Percentiles rank a stretch among this genome's conserved stretches.
Evolutionary conservation across 1,139 yeast genomes (phyloP).

Genomic region (Sugiyamaella japonica): DNA sequence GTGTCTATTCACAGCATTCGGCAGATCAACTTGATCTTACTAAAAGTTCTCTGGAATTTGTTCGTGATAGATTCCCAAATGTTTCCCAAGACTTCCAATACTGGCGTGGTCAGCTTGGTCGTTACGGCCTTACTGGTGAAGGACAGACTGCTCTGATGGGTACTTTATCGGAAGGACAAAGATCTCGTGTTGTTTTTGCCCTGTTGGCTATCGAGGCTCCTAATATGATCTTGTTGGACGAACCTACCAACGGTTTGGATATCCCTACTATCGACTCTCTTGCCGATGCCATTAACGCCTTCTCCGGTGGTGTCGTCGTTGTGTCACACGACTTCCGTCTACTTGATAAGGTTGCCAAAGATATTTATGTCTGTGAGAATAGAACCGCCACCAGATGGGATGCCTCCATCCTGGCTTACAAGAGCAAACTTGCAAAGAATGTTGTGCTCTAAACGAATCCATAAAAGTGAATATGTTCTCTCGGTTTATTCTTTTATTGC

Average conservation of each 20-base stretch:
- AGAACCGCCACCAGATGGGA: constrained; percentile 97
- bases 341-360: constrained; percentile 95
- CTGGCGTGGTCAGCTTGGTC: constrained; percentile 98
- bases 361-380: constrained; percentile 92
- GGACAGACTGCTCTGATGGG: constrained; percentile 99
- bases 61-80: constrained; percentile 85
- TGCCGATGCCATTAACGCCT: constrained; percentile 92
- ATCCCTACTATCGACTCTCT: constrained; percentile 96
- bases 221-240: constrained; percentile 91
- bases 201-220: constrained; percentile 93
- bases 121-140: constrained; percentile 98
- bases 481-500: constrained; percentile 3
- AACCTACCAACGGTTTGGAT: constrained; percentile 99
- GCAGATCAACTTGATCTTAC: constrained; percentile 97
- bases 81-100: constrained; percentile 97
- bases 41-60: constrained; percentile 93
- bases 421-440: constrained; percentile 86
- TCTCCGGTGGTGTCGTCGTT: constrained; percentile 97
- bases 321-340: constrained; percentile 99
- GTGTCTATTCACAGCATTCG: constrained; percentile 98
- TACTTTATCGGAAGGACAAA: constrained; percentile 97
- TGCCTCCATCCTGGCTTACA: constrained; percentile 85
- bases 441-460: constrained; percentile 45
- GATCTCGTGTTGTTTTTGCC: constrained; percentile 98
- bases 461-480: background rate